Evolutionary conservation across 257 asterid species (phyloP).

Genomic region (Voacanga thouarsii): DNA sequence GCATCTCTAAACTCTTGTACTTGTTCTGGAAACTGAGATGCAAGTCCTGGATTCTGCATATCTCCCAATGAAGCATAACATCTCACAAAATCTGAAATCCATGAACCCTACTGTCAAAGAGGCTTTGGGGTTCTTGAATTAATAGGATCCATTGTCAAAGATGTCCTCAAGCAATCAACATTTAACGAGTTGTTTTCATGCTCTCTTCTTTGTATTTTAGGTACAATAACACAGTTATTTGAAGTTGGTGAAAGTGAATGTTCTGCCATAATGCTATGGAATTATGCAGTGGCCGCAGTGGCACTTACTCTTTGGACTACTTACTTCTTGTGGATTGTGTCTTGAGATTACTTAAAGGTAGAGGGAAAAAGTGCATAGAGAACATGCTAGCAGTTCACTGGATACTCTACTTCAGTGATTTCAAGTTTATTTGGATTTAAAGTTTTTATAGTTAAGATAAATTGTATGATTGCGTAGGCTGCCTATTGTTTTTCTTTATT

Average conservation of each 20-base stretch:
- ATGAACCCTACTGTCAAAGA: no score
- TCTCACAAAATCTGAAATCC: no score
- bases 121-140: no score
- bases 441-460: no score
- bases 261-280: constrained; percentile 34
- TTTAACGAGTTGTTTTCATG: no score
- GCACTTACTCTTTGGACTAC: constrained; percentile 31
- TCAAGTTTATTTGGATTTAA: no score
- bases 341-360: background rate
- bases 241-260: constrained; percentile 32
- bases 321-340: constrained; percentile 28
- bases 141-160: no score
- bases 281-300: constrained; percentile 24
- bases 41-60: background rate
- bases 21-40: background rate
- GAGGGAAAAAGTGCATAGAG: background rate
- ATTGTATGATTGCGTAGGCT: no score
- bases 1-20: background rate
- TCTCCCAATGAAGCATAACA: no score
- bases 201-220: constrained; percentile 5
- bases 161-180: no score
- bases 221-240: constrained; percentile 33
- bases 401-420: no score
- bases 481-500: no score
- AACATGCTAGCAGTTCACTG: background rate